Conservation (phyloP, 2,329 filamentous ascomycete species). For the Monosporascus sp. region DNA sequence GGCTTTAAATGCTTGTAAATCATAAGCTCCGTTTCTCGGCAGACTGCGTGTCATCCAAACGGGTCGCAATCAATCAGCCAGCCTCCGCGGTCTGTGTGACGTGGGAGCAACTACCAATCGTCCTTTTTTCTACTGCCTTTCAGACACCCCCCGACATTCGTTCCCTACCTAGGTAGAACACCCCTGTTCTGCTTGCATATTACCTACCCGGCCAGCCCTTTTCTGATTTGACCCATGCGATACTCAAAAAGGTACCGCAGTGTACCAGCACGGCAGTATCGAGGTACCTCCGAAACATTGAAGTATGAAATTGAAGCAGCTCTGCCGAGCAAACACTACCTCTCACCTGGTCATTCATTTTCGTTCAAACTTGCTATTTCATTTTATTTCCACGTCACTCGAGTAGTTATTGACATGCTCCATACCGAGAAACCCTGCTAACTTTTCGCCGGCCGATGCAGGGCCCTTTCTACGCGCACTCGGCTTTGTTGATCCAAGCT, state of each 20-base stretch:
- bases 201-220: not conserved
- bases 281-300: not conserved
- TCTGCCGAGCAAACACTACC: not conserved
- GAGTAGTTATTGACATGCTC: not conserved
- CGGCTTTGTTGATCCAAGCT: not conserved
- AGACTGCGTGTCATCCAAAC: not conserved
- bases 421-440: not conserved
- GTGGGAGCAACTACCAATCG: not conserved
- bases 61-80: not conserved
- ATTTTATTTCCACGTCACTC: not conserved
- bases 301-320: not conserved
- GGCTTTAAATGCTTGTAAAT: not conserved
- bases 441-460: not conserved
- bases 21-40: not conserved
- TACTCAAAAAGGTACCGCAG: not conserved
- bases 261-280: not conserved
- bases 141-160: not conserved
- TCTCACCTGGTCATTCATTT: not conserved
- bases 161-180: not conserved
- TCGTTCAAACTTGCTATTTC: not conserved
- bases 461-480: not conserved
- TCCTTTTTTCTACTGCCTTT: constrained; percentile 1
- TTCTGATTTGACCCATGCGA: not conserved
- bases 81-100: not conserved
- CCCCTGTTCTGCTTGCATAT: constrained; percentile 5